Base-by-base conservation (phyloP, 164 flowering plant genomes). In the Magnolia changhungtana region DNA sequence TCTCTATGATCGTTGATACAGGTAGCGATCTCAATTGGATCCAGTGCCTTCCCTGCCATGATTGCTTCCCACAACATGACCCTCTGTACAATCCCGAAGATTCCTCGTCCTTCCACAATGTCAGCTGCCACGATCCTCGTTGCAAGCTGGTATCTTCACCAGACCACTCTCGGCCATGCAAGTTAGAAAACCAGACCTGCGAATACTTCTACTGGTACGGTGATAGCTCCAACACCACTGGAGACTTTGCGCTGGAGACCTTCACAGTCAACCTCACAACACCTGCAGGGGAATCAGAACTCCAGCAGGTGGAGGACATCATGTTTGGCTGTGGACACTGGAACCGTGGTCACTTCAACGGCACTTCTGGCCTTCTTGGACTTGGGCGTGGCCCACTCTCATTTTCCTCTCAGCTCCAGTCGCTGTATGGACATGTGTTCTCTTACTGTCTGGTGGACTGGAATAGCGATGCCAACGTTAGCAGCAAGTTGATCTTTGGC, bases 281-380 rank as follows among this genome's bases (percentile, higher is more conserved):
- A 2, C 69, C 77, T 6, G 8, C 72, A 1, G 92, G 93, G n/a
- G 73, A 74, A 45, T 63, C 89, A 2, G 90, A 87, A 76, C 86
- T 86, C 66, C 61, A 63, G 80, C 71, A 52, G 49, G 92, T 89
- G 31, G 92, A 94, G 85, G 84, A 90, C 70, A 89, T 96, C 64
- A 92, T 96, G 98, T 94, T 96, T 72, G 99, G 99, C 1, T 92
- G 97, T 73, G 99, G 99, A 3, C 99, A 96, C 79, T 92, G 97
- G 99, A 96, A 96, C 76, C 82, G 95, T 45, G 99, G 98, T 8
- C 85, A 92, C 6, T 96, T 96, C 69, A 97, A 90, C 76, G 99
- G 99, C 1, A 96, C 99, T 8, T 91, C 97, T 3, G 99, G 99
- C 0, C 79, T 96, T 76, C 78, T 96, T 31, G 99, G 98, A 1